Base-by-base conservation (phyloP, 108 stramenopile genomes). In the Phaeodactylum tricornutum region DNA sequence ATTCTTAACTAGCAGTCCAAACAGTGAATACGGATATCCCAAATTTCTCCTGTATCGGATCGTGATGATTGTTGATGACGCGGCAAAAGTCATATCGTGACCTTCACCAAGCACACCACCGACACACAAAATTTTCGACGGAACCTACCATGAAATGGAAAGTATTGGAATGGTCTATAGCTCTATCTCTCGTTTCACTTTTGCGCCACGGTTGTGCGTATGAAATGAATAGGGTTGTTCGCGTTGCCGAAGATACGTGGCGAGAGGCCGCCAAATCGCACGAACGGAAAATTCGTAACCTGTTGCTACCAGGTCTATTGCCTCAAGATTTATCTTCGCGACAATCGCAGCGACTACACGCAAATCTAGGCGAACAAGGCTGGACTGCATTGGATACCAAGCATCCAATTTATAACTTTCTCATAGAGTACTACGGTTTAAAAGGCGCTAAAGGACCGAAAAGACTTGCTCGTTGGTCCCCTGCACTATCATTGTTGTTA, bases 391-490 rank as follows among this genome's bases (percentile, higher is more conserved):
- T 88, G 50, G 81, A 88, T 64, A 74, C 82, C 12, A 50, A 61
- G 26, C 53, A 88, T 66, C 87, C 87, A 12, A 53, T 84, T n/a
- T 88, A 81, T 55, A 88, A 88, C 43, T 88, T 88, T 61, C 47
- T 88, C 26, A 74, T 88, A 29, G 87, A 88, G 53, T 88, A 88
- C 53, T 88, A 88, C 55, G 87, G 87, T 15, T 37, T 88, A 14
- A 84, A 79, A 42, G 81, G 79, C 0, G 29, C 44, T 40, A 87
- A 82, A 52, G 85, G 85, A 9, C 49, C 65, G 12, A 46, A 62
- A 23, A 39, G 74, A 44, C 52, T 87, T 35, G 55, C 57, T 14
- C 21, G 79, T 32, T 87, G 86, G 86, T 70, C 71, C 20, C 87
- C 87, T 4, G 37, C 57, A 49, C 64, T 68, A 19, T 40, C 68